Percentiles rank a stretch among this genome's conserved stretches.
Conservation (phyloP, 116 monocot species). For the Dioscorea cayenensis region DNA sequence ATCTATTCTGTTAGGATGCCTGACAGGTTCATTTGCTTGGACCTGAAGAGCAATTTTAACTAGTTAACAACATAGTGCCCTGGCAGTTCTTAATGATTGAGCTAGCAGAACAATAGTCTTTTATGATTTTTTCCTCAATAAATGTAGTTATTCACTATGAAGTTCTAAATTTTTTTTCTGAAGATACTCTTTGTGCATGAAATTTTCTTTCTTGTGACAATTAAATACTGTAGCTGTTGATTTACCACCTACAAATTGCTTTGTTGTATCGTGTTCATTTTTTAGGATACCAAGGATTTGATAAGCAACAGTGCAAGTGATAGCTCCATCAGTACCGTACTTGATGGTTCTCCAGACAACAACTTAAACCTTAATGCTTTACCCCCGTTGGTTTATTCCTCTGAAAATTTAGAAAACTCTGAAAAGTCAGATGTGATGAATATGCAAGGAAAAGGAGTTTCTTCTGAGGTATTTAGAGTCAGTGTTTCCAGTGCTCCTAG, state of each 20-base stretch:
- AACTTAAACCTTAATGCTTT: constrained; percentile 16
- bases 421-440: constrained; percentile 72
- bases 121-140: neutral
- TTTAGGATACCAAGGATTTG: constrained; percentile 60
- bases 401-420: constrained; percentile 25
- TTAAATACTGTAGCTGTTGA: neutral
- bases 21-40: neutral
- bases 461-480: constrained; percentile 76
- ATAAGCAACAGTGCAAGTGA: constrained; percentile 63
- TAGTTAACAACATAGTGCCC: neutral
- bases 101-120: neutral
- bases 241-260: neutral
- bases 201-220: neutral
- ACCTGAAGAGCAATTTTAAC: neutral
- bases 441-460: constrained; percentile 66
- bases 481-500: constrained; percentile 92
- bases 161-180: neutral
- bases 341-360: constrained; percentile 47
- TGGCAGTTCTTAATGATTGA: neutral
- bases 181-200: too few relatives aligned
- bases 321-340: constrained; percentile 37
- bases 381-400: constrained; percentile 11
- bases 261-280: neutral
- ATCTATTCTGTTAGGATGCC: neutral
- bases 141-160: neutral